Conservation (phyloP, 306 rosid species). For the Sindora glabra region DNA sequence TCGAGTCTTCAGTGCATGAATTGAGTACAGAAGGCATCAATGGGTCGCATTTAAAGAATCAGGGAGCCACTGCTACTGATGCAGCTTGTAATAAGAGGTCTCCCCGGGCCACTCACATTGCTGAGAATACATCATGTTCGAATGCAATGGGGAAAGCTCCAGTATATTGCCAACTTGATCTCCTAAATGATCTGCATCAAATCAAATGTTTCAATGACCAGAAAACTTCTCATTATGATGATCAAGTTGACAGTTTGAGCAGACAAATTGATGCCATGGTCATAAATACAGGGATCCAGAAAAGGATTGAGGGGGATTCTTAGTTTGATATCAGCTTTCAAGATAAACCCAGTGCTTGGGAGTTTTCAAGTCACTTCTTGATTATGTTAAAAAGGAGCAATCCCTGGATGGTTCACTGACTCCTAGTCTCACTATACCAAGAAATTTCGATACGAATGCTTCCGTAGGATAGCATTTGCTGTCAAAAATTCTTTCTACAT, state of each 20-base stretch:
- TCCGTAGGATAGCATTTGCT: slow-evolving; percentile 33
- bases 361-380: slow-evolving; percentile 17
- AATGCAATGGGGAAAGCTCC: background rate
- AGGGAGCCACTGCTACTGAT: background rate
- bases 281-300: slow-evolving; percentile 19
- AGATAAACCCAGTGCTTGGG: slow-evolving; percentile 20
- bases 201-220: slow-evolving; percentile 10
- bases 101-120: slow-evolving; percentile 5
- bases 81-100: background rate
- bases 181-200: slow-evolving; percentile 16
- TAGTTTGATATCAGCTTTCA: slow-evolving; percentile 20
- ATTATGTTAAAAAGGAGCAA: slow-evolving; percentile 13
- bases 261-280: slow-evolving; percentile 39
- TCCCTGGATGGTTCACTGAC: background rate
- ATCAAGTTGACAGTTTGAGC: slow-evolving; percentile 40
- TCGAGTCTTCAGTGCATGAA: background rate
- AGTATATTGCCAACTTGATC: background rate
- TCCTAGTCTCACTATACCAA: slow-evolving; percentile 9
- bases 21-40: background rate
- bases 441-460: slow-evolving; percentile 12
- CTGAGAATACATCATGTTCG: background rate
- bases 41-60: background rate
- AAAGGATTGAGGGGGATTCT: slow-evolving; percentile 15
- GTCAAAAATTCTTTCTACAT: slow-evolving; percentile 45
- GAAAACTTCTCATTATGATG: slow-evolving; percentile 22